Base-by-base conservation (phyloP, 139 green algal genomes). In the Eudorina sp. region DNA sequence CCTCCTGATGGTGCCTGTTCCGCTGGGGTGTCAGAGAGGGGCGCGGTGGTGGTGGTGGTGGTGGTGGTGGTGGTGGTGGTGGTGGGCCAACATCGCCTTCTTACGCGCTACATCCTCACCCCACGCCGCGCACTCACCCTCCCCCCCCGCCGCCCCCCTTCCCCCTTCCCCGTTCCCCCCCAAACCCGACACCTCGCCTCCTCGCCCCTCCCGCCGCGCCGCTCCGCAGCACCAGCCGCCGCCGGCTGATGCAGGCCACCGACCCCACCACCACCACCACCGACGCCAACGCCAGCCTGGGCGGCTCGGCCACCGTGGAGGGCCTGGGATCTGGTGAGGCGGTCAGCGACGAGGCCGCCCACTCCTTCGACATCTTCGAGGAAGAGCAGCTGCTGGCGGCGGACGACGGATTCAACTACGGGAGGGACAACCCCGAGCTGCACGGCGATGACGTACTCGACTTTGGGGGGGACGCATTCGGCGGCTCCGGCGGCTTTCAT, bases 301-400 rank as follows among this genome's bases (percentile, higher is more conserved):
- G 62, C 64, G 55, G 72, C 25, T 73, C 38, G 0, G 74, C 40
- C 38, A 80, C 73, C 1, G 85, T 69, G 4, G 41, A 83, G 76
- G 13, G 34, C 7, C 89, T 84, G 0, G 75, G 76, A 29, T 77
- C 84, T 53, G 64, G 81, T 0, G 48, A 64, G 3, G 40, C 4
- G 11, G 70, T 97, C n/a, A 91, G 84, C 1, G 34, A 48, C 95
- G 34, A 98, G 79, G 96, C 93, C 1, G 55, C 89, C 9, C 80
- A 90, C 27, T 95, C 94, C 4, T 95, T 96, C 43, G 81, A 78
- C 64, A 53, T 87, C 43, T 87, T 87, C 31, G 60, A 68, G 31
- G 73, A 81, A 11, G 73, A 27, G 27, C 16, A 46, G 68, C 68
- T 48, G 14, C 34, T 46, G 3, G 34, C 1, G 21, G 68, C 1